Evolutionary conservation across 2,329 filamentous ascomycete genomes (phyloP).

Genomic region (Aplosporella prunicola): DNA sequence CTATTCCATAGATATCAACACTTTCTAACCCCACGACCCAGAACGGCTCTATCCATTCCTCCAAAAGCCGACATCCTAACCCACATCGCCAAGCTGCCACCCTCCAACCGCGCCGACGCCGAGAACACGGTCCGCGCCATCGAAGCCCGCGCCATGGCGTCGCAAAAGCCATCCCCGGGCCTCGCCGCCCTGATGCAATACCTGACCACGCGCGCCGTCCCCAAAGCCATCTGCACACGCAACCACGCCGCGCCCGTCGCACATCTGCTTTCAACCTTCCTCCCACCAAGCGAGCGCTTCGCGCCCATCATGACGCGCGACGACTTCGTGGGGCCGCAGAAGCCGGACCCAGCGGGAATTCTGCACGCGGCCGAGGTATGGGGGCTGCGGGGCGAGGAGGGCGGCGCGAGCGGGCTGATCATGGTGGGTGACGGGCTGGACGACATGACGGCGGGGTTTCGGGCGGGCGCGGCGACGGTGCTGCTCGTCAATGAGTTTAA

Average conservation of each 20-base stretch:
- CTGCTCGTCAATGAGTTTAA: conserved; percentile 80
- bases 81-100: conserved; percentile 69
- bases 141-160: conserved; percentile 69
- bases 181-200: conserved; percentile 72
- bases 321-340: conserved; percentile 70
- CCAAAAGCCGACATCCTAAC: conserved; percentile 75
- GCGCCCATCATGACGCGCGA: conserved; percentile 75
- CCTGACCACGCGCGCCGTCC: conserved; percentile 56
- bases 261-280: conserved; percentile 66
- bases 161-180: conserved; percentile 74
- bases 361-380: conserved; percentile 73
- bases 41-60: conserved; percentile 59
- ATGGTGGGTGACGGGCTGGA: conserved; percentile 63
- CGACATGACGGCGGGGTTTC: conserved; percentile 80
- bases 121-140: conserved; percentile 67
- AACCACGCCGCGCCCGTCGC: conserved; percentile 63
- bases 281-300: conserved; percentile 57
- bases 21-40: conserved; percentile 12
- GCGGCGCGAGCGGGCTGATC: conserved; percentile 34
- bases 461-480: conserved; percentile 83
- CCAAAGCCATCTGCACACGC: conserved; percentile 82
- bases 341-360: conserved; percentile 81
- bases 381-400: conserved; percentile 40
- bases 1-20: neutral
- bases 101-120: conserved; percentile 51